Base-by-base conservation (phyloP, 179 eudicot species). In the Beta macrorhiza region DNA sequence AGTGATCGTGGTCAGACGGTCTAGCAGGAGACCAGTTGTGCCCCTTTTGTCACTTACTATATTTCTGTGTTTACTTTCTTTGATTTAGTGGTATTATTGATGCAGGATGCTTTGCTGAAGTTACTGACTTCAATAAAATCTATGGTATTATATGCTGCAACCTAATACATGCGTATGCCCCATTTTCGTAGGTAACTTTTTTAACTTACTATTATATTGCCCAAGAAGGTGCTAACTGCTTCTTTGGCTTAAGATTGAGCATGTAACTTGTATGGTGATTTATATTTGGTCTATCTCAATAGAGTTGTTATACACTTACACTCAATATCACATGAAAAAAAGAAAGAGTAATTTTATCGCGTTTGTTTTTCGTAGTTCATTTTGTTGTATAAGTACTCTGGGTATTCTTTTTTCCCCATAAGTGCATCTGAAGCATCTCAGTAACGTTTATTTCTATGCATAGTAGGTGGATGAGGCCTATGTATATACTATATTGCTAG, bases 391-490 rank as follows among this genome's bases (percentile, higher is more conserved):
- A 4, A 5, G 55, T n/a, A 22, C 5, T n/a, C 4, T 17, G 3
- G 15, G 16, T 1, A 49, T 16, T 52, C 42, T 22, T 51, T 52
- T 0, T 25, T 11, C 19, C 45, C n/a, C 14, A 56, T 49, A 51
- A 56, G 65, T 74, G 25, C 45, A 56, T 74, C 9, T 53, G 77
- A 74, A 74, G 67, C 29, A 29, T 74, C 57, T 16, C 13, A 74
- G 37, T 56, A 5, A 49, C 9, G 16, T 17, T 53, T n/a, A 61
- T 49, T 71, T 37, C 65, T 71, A 62, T 71, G 32, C 68, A 63
- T 61, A 65, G 65, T 80, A 80, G 83, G 67, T 76, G 65, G 71
- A 52, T 77, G 77, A 49, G 64, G 74, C 55, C 74, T 82, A 29
- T 29, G 32, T 29, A 29, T 29, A 29, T 29, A 29, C 1, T 29